Evolutionary conservation across 768 basidiomycete genomes (phyloP).

Genomic region (Mycena sanguinolenta): DNA sequence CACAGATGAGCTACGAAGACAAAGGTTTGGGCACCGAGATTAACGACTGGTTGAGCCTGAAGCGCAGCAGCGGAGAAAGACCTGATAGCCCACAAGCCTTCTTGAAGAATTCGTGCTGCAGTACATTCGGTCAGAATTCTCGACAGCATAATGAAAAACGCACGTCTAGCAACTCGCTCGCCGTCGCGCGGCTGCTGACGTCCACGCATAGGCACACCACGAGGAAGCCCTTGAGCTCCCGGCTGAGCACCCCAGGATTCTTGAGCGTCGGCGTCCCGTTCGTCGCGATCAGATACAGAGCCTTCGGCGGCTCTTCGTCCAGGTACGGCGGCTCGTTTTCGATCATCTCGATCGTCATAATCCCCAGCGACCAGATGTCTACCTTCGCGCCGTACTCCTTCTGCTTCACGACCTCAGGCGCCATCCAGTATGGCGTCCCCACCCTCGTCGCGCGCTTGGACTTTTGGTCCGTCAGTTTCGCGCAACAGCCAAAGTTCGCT

Average conservation of each 20-base stretch:
- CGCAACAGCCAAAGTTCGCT: slow-evolving; percentile 98
- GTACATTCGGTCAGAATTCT: slow-evolving; percentile 10
- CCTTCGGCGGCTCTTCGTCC: slow-evolving; percentile 95
- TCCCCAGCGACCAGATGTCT: slow-evolving; percentile 96
- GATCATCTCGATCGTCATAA: slow-evolving; percentile 99
- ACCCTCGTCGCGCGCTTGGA: slow-evolving; percentile 98
- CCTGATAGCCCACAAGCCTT: slow-evolving; percentile 71
- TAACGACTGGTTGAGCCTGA: background rate
- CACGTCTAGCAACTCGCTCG: slow-evolving; percentile 87
- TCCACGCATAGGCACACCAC: slow-evolving; percentile 99
- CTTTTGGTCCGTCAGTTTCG: slow-evolving; percentile 95
- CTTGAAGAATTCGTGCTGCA: slow-evolving; percentile 93
- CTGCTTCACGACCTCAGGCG: slow-evolving; percentile 71
- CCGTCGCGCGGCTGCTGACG: slow-evolving; percentile 92
- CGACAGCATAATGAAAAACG: slow-evolving; percentile 45
- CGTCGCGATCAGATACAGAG: slow-evolving; percentile 96
- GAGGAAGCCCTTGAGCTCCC: slow-evolving; percentile 95
- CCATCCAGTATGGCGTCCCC: slow-evolving; percentile 96
- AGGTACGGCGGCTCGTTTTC: slow-evolving; percentile 97
- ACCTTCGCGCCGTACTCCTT: slow-evolving; percentile 98
- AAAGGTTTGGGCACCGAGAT: too few species aligned
- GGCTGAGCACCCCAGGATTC: slow-evolving; percentile 91
- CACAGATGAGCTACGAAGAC: too few species aligned
- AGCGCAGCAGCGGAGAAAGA: background rate
- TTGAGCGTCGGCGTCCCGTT: slow-evolving; percentile 99